These are phyloP conservation scores for Galeopsis tetrahit DNA, from an alignment of 257 asterid species.

Conservation along the genomic window DNA sequence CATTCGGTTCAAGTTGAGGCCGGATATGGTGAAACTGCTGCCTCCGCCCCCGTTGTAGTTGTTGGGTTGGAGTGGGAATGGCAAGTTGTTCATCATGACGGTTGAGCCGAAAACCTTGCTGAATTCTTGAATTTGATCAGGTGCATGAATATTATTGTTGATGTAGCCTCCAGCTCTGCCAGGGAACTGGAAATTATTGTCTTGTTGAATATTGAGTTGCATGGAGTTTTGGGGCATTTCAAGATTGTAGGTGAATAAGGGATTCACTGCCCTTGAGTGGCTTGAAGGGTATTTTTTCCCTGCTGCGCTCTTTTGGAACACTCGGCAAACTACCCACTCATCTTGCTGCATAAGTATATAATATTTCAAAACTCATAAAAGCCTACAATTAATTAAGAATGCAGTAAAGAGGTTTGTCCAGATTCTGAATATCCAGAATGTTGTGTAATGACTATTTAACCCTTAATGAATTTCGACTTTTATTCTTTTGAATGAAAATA, in stretches of 20 bases:
- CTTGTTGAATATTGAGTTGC: constrained; percentile 48
- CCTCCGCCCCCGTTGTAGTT: constrained; percentile 39
- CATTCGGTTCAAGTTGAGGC: constrained; percentile 61
- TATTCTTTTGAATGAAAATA: no score
- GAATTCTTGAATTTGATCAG: constrained; percentile 67
- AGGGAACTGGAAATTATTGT: constrained; percentile 46
- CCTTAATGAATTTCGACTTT: no score
- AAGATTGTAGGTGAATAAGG: constrained; percentile 47
- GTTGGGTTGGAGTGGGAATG: constrained; percentile 51
- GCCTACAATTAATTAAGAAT: no score
- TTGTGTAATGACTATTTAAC: no score
- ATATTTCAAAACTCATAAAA: background rate
- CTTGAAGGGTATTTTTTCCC: constrained; percentile 68
- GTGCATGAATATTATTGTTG: constrained; percentile 32
- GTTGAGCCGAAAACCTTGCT: constrained; percentile 43
- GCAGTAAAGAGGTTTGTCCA: no score
- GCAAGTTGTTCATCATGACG: constrained; percentile 46
- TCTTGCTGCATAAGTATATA: constrained; percentile 57
- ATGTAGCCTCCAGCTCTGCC: constrained; percentile 51
- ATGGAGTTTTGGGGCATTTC: constrained; percentile 49
- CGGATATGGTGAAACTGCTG: constrained; percentile 72
- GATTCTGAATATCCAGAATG: no score
- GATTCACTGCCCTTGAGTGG: constrained; percentile 55
- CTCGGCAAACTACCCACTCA: constrained; percentile 98
- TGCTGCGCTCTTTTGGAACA: constrained; percentile 76